A percentile compares a stretch with the other conserved stretches of the same genome.
phyloP scores from a whole-genome alignment of 2,329 filamentous ascomycete species.

The Emergomyces pasteurianus region DNA sequence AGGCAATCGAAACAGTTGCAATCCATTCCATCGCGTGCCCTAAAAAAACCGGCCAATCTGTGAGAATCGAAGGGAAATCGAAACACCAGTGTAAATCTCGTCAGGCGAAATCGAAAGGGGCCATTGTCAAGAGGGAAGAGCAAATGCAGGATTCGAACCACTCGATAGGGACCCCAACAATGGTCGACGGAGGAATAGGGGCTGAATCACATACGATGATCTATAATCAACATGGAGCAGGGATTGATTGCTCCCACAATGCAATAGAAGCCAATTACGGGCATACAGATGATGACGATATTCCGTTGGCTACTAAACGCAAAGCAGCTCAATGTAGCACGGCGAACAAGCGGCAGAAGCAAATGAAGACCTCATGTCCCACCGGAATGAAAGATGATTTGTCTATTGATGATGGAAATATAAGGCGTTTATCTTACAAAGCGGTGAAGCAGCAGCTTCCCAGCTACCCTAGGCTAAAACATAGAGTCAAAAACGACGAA shows the following conservation, averaged over 20 bases:
- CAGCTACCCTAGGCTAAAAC: too few species aligned
- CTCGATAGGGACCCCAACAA: not conserved
- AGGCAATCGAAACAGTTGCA: constrained; percentile 13
- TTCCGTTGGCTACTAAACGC: constrained; percentile 9
- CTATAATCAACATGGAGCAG: not conserved
- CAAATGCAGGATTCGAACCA: not conserved
- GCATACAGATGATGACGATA: constrained; percentile 11
- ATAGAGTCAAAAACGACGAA: not conserved
- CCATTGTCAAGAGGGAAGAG: not conserved
- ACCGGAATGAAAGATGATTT: not conserved
- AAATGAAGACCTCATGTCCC: not conserved
- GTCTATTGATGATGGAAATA: not conserved
- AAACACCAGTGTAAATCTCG: not conserved
- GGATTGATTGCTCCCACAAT: not conserved
- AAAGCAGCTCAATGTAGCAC: not conserved
- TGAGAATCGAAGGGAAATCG: not conserved
- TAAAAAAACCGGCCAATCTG: not conserved
- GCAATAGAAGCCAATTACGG: constrained; percentile 1
- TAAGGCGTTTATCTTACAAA: not conserved
- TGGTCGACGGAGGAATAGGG: not conserved
- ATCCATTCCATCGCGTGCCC: not conserved
- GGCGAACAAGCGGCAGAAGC: not conserved
- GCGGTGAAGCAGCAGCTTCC: not conserved
- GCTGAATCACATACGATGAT: not conserved
- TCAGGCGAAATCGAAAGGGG: not conserved